These are phyloP conservation scores for Phytophthora sansomeana DNA, from an alignment of 352 stramenopile species.

Conservation along the genomic window DNA sequence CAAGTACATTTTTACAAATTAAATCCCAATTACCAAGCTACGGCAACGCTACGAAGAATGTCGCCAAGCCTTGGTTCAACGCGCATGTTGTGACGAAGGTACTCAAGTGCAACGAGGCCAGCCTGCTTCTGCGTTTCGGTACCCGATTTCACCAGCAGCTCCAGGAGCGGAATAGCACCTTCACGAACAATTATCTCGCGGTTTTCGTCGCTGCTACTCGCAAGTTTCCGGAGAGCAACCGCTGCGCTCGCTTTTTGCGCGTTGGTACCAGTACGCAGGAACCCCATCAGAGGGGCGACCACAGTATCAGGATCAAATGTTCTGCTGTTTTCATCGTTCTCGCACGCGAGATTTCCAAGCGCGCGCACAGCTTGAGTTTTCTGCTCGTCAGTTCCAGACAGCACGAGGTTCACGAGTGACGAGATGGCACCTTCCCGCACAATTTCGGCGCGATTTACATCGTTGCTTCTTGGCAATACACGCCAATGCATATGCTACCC, in stretches of 20 bases:
- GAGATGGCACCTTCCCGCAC: conserved; percentile 13
- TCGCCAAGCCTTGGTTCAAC: background rate
- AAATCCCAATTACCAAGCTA: conserved; percentile 4
- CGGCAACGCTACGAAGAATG: conserved; percentile 1
- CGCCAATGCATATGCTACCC: conserved; percentile 13
- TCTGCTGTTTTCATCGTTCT: background rate
- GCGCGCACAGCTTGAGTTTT: conserved; percentile 10
- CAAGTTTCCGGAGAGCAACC: conserved; percentile 9
- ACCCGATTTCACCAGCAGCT: conserved; percentile 2
- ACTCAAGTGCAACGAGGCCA: conserved; percentile 2
- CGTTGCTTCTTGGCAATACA: conserved; percentile 20
- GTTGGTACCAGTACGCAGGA: conserved; percentile 7
- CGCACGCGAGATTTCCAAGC: conserved; percentile 8
- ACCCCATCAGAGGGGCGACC: conserved; percentile 7
- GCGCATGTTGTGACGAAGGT: background rate
- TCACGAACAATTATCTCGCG: conserved; percentile 7
- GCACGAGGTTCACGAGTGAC: conserved; percentile 3
- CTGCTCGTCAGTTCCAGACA: conserved; percentile 9
- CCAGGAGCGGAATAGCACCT: conserved; percentile 14
- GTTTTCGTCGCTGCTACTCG: conserved; percentile 14
- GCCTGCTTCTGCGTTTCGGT: conserved; percentile 4
- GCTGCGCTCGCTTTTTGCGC: conserved; percentile 12
- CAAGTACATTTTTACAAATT: background rate
- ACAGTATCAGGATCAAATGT: background rate
- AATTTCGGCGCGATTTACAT: conserved; percentile 6